phyloP scores from a whole-genome alignment of 345 rosid genomes.

The Populus tremula region DNA sequence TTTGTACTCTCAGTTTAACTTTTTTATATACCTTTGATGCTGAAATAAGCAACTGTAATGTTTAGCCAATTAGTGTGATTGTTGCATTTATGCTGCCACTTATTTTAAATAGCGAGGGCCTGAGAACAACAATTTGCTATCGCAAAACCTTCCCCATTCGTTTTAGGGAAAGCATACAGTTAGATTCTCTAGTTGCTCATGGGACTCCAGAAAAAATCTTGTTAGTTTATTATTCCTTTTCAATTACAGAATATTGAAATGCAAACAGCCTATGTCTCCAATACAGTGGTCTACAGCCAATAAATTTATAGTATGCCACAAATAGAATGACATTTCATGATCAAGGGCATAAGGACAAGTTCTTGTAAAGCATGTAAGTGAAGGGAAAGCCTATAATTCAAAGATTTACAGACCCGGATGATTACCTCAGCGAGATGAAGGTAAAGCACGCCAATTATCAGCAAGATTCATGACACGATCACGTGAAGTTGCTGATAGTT shows the following conservation, averaged over 20 bases:
- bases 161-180: neutral
- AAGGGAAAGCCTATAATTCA: neutral
- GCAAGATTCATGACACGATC: slow-evolving; percentile 50
- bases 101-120: neutral
- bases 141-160: neutral
- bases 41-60: too few relatives aligned
- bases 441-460: slow-evolving; percentile 51
- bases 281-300: neutral
- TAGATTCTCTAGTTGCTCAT: neutral
- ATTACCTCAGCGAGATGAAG: slow-evolving; percentile 17
- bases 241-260: neutral
- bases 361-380: neutral
- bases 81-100: neutral
- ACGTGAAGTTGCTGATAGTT: slow-evolving; percentile 55
- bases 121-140: neutral
- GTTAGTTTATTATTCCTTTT: neutral
- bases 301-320: neutral
- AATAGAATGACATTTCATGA: neutral
- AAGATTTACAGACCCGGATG: slow-evolving; percentile 5
- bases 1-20: too few relatives aligned
- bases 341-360: neutral
- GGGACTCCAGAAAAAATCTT: neutral
- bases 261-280: neutral
- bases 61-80: neutral
- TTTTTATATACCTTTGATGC: too few relatives aligned